A percentile compares a stretch with the other conserved stretches of the same genome.
Evolutionary conservation across 176 grass and related monocot genomes (phyloP).

Genomic region (bread wheat (Triticum aestivum)): DNA sequence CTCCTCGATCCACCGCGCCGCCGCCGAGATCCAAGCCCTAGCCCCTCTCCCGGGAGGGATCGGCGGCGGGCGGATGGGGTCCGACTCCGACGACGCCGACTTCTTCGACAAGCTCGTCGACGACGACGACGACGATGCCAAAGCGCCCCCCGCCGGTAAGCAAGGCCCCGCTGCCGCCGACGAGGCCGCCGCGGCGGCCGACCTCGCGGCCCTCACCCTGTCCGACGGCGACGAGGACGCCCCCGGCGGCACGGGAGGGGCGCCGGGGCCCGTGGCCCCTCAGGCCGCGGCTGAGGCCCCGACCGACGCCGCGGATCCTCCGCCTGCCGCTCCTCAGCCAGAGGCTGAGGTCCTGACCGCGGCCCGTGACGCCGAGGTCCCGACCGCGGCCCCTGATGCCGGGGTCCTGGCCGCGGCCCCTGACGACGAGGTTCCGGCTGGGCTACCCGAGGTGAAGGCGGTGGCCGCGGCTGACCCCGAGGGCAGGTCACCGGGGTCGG

Average conservation of each 20-base stretch:
- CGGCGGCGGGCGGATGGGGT: slow-evolving; percentile 16
- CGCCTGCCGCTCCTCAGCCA: background rate
- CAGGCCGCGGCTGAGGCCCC: background rate
- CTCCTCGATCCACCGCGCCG: background rate
- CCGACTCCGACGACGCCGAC: slow-evolving; percentile 68
- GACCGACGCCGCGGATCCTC: background rate
- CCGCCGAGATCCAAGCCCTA: slow-evolving; percentile 14
- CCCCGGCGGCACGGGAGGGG: background rate
- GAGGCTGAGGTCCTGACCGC: background rate
- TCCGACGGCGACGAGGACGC: background rate
- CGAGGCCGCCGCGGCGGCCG: background rate
- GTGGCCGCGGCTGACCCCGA: slow-evolving; percentile 1
- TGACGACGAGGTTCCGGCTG: background rate
- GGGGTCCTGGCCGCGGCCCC: background rate
- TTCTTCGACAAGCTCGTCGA: slow-evolving; percentile 92
- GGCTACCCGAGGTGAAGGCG: background rate
- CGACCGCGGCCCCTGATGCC: background rate
- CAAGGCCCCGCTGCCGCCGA: background rate
- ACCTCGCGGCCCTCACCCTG: slow-evolving; percentile 44
- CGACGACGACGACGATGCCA: slow-evolving; percentile 50
- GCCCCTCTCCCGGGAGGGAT: background rate
- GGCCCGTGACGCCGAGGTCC: background rate
- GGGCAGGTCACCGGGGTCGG: slow-evolving; percentile 21
- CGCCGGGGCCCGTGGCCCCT: background rate
- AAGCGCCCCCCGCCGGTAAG: background rate